These are phyloP conservation scores for Hysterangium stoloniferum DNA, from an alignment of 768 basidiomycete species.

Conservation along the genomic window DNA sequence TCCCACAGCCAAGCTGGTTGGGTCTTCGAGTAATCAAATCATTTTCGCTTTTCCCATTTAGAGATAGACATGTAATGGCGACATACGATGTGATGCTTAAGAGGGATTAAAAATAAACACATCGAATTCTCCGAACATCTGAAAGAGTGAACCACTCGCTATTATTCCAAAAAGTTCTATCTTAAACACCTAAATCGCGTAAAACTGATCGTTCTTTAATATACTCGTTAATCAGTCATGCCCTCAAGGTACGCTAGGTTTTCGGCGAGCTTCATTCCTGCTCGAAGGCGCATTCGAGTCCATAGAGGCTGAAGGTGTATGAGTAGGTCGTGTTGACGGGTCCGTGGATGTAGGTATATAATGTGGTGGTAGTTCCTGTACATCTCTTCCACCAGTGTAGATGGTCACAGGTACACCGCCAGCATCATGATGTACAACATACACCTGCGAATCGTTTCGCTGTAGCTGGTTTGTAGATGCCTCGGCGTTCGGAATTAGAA, in stretches of 20 bases:
- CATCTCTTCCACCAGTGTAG: neutral
- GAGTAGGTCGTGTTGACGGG: neutral
- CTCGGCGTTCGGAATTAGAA: neutral
- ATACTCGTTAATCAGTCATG: too few species aligned
- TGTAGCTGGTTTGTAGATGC: neutral
- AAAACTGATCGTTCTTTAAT: too few species aligned
- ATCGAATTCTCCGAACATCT: too few species aligned
- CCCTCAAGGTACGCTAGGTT: neutral
- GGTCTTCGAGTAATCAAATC: slow-evolving; percentile 68
- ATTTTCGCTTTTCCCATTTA: too few species aligned
- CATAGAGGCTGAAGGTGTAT: slow-evolving; percentile 5
- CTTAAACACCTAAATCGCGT: too few species aligned
- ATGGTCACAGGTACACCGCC: slow-evolving; percentile 5
- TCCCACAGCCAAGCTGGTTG: slow-evolving; percentile 53
- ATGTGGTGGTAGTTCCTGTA: slow-evolving; percentile 1
- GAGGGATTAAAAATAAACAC: too few species aligned
- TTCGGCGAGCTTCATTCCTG: neutral
- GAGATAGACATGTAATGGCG: too few species aligned
- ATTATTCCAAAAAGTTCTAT: too few species aligned
- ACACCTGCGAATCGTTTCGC: slow-evolving; percentile 4
- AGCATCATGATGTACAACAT: slow-evolving; percentile 5
- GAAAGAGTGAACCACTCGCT: too few species aligned
- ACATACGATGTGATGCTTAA: too few species aligned
- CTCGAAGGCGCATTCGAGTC: neutral
- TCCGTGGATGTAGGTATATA: neutral